Evolutionary conservation across 495 filamentous ascomycete species (phyloP), one percentile per base, ranked within the genome.

Genomic region (Astrothelium macrocarpum): DNA sequence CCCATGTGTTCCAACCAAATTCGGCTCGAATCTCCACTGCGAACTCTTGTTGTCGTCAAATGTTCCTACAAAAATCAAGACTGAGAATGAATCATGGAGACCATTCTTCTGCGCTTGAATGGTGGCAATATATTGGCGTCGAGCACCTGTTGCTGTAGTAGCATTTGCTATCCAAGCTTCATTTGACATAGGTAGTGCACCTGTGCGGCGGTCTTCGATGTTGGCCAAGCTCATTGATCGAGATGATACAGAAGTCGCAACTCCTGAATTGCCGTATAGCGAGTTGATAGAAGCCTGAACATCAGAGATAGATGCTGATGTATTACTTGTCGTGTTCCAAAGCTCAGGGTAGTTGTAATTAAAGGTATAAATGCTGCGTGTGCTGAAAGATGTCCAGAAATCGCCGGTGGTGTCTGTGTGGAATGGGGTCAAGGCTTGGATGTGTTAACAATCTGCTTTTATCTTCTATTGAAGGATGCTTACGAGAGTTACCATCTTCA

Each of bases 261-360:
- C 66, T 39, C 39, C 45, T 65, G 65, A 29, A 1, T 20, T 67
- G 2, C 79, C 81, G 71, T 87, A 87, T 0, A 85, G 74, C 9
- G 64, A 70, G 70, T 87, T 85, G 67, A 87, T 75, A 1, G 73
- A 68, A 11, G 72, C 69, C 59, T 78, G 74, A 60, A 82, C 72
- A 25, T 74, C 67, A 3, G 60, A 64, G 7, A 64, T 46, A 45
- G 64, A 68, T 25, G 61, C 60, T 29, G 49, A 29, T 3, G 25
- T 5, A 29, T 56, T 56, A 20, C 68, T 59, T 32, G 68, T 72
- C 32, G 73, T 71, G 53, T 73, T 72, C 26, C 60, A 65, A 56
- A 86, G 74, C 63, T 87, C 85, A 12, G 81, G 70, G 67, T 89
- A 89, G 1, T 80, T 84, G 74, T 88, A 89, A 49, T 77, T 79